Conservation (phyloP, 352 stramenopile species). For the Globisporangium yorkense region DNA sequence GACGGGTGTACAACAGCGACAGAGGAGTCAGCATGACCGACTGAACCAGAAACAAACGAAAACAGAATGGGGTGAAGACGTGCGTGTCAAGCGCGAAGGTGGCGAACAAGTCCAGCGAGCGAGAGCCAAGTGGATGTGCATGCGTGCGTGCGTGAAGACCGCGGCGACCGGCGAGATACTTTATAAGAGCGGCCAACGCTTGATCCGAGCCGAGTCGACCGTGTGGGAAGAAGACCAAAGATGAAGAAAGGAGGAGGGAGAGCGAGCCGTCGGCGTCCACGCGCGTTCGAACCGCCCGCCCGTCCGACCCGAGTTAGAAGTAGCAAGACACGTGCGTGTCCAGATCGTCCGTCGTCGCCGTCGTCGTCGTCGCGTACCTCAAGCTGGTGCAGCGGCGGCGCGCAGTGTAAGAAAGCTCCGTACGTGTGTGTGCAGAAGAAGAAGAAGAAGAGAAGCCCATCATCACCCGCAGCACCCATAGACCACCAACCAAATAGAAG, state of each 20-base stretch:
- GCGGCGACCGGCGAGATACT: not conserved
- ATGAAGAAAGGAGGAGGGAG: not conserved
- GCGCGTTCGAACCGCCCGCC: too few relatives aligned
- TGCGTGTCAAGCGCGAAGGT: not conserved
- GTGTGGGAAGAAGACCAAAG: not conserved
- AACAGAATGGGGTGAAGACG: not conserved
- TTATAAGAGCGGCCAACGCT: not conserved
- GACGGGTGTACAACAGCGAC: too few relatives aligned
- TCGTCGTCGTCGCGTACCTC: not conserved
- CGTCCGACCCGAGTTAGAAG: not conserved
- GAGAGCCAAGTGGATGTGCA: not conserved
- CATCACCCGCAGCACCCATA: not conserved
- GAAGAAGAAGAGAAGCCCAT: not conserved
- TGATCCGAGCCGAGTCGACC: not conserved
- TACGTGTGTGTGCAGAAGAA: not conserved
- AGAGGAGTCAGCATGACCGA: too few relatives aligned
- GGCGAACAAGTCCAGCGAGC: not conserved
- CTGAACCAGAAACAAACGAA: not conserved
- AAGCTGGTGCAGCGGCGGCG: not conserved
- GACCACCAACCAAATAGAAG: not conserved
- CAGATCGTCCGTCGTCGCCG: not conserved
- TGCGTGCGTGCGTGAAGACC: not conserved
- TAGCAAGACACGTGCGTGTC: not conserved
- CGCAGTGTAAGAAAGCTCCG: not conserved
- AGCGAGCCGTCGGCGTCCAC: not conserved